Percentiles rank a stretch among this genome's conserved stretches.
Conservation (phyloP, 108 stramenopile genomes). For the Cyclostephanos invisitatus region DNA sequence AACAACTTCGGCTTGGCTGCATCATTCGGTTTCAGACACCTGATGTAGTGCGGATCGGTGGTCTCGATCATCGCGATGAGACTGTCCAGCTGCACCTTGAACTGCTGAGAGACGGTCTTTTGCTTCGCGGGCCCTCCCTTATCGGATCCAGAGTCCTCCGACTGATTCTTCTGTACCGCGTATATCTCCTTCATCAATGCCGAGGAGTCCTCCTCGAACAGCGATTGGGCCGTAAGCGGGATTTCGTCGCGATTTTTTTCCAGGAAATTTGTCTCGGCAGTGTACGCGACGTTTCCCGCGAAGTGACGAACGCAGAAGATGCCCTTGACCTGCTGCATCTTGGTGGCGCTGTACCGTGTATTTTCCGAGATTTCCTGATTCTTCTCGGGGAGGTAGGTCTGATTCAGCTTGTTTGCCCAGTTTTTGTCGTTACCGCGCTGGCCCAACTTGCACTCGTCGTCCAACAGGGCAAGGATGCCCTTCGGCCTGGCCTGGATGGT, state of each 20-base stretch:
- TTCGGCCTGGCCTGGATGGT: slow-evolving; percentile 93
- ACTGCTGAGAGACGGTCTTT: slow-evolving; percentile 94
- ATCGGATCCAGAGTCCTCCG: slow-evolving; percentile 42
- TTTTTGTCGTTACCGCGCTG: slow-evolving; percentile 85
- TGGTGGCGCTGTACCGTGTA: slow-evolving; percentile 74
- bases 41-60: slow-evolving; percentile 99
- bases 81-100: slow-evolving; percentile 87
- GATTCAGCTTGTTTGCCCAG: slow-evolving; percentile 81
- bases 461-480: slow-evolving; percentile 90
- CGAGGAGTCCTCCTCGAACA: slow-evolving; percentile 85
- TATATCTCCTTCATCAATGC: slow-evolving; percentile 83
- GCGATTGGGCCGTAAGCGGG: slow-evolving; percentile 82
- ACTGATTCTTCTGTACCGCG: slow-evolving; percentile 59
- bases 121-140: slow-evolving; percentile 54
- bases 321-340: slow-evolving; percentile 73
- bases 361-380: slow-evolving; percentile 80
- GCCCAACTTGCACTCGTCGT: slow-evolving; percentile 89
- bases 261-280: slow-evolving; percentile 92
- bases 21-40: slow-evolving; percentile 98
- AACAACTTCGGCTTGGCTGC: slow-evolving; percentile 81
- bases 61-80: slow-evolving; percentile 89
- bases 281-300: slow-evolving; percentile 95
- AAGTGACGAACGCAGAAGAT: slow-evolving; percentile 92
- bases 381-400: slow-evolving; percentile 75
- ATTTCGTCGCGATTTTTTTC: slow-evolving; percentile 98